Percentiles rank a stretch among this genome's conserved stretches.
These are phyloP conservation scores for Ophiocordyceps camponoti-floridani DNA, from an alignment of 2,329 filamentous ascomycete species.

Conservation along the genomic window DNA sequence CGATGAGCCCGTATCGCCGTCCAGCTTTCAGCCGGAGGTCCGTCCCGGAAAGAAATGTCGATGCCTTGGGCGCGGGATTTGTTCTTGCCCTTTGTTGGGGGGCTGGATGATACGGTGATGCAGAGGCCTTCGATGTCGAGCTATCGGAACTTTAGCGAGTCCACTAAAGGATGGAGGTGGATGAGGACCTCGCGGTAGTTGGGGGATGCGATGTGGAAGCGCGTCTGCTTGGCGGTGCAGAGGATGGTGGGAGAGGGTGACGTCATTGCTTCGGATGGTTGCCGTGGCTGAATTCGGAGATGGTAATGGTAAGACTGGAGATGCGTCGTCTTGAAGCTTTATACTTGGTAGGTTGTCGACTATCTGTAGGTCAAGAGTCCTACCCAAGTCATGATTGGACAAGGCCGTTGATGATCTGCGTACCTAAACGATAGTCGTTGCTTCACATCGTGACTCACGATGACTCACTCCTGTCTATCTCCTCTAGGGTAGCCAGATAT, in stretches of 20 bases:
- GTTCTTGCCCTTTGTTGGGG: slow-evolving; percentile 30
- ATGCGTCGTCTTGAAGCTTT: not conserved
- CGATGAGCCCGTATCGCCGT: slow-evolving; percentile 59
- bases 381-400: too few relatives aligned
- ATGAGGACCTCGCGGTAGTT: slow-evolving; percentile 35
- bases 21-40: slow-evolving; percentile 56
- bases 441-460: not conserved
- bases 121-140: slow-evolving; percentile 57
- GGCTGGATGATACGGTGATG: slow-evolving; percentile 41
- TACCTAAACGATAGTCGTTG: too few relatives aligned
- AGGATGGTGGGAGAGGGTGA: slow-evolving; percentile 35
- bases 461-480: not conserved
- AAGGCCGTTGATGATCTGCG: too few relatives aligned
- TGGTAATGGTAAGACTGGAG: not conserved
- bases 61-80: slow-evolving; percentile 25
- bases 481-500: not conserved
- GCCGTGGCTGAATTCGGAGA: not conserved
- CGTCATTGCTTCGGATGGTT: not conserved
- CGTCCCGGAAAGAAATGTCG: slow-evolving; percentile 53
- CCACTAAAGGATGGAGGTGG: too few relatives aligned
- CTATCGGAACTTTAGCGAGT: slow-evolving; percentile 14
- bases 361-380: too few relatives aligned
- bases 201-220: slow-evolving; percentile 40
- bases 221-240: slow-evolving; percentile 48
- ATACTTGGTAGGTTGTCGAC: too few relatives aligned